Evolutionary conservation across 352 stramenopile genomes (phyloP).

Genomic region (Salisapilia sapeloensis): DNA sequence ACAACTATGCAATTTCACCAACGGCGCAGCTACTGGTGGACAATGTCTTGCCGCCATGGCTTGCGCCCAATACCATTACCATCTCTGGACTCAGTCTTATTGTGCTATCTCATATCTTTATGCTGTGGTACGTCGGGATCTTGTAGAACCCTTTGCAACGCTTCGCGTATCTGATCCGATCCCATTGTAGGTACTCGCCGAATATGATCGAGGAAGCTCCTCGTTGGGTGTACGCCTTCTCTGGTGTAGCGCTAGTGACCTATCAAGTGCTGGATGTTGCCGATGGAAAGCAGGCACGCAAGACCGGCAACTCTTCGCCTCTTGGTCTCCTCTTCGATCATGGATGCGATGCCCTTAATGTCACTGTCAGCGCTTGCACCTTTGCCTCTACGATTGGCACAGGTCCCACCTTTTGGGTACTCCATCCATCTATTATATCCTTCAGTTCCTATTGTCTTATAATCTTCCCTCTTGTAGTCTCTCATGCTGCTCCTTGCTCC

Average conservation of each 20-base stretch:
- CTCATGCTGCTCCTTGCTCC: constrained; percentile 43
- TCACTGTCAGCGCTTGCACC: constrained; percentile 65
- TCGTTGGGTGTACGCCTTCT: constrained; percentile 51
- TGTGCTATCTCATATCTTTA: constrained; percentile 49
- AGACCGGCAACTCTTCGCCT: constrained; percentile 75
- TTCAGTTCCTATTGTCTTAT: too few relatives aligned
- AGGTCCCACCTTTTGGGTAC: constrained; percentile 63
- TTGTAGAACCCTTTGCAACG: neutral
- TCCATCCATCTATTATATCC: constrained; percentile 5
- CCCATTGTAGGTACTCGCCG: constrained; percentile 30
- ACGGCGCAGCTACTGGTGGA: constrained; percentile 60
- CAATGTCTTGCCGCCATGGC: constrained; percentile 37
- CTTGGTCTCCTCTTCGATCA: constrained; percentile 76
- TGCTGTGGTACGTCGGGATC: constrained; percentile 27
- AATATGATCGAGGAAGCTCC: constrained; percentile 73
- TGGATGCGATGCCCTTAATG: constrained; percentile 71
- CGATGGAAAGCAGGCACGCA: constrained; percentile 75
- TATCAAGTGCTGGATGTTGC: constrained; percentile 80
- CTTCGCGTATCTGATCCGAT: too few relatives aligned
- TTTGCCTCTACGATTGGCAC: constrained; percentile 78
- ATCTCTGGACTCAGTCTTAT: constrained; percentile 57
- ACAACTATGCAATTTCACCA: constrained; percentile 72
- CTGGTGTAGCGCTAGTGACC: constrained; percentile 40
- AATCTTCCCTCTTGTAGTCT: constrained; percentile 27
- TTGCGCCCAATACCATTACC: constrained; percentile 74